These are phyloP conservation scores for Nannochloropsis gaditana DNA, from an alignment of 108 stramenopile genomes.

Conservation along the genomic window DNA sequence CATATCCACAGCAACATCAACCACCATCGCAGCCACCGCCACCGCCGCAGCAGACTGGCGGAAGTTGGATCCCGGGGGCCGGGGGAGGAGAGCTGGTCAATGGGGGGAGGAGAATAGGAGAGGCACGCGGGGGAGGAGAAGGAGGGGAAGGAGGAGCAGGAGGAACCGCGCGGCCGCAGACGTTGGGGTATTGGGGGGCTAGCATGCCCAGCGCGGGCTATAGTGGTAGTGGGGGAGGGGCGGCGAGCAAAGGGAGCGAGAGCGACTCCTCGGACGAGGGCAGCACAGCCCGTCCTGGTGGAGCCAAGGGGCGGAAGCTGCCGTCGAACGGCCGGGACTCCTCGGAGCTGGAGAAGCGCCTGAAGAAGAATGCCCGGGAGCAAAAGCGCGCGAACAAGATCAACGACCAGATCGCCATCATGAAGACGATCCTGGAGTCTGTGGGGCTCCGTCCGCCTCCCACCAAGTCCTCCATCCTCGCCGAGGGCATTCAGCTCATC, in stretches of 20 bases:
- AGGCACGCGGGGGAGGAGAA: background rate
- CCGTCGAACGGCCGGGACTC: background rate
- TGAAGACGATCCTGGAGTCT: background rate
- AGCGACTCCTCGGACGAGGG: background rate
- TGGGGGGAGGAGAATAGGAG: background rate
- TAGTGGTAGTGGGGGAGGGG: background rate
- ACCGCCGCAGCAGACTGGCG: no score
- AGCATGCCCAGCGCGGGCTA: background rate
- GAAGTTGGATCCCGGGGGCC: background rate
- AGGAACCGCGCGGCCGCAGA: conserved; percentile 1
- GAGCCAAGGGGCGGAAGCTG: background rate
- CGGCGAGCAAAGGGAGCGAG: background rate
- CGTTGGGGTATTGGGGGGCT: background rate
- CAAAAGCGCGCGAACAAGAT: conserved; percentile 1
- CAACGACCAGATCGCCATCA: background rate
- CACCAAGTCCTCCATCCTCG: conserved; percentile 12
- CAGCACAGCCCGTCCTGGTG: background rate
- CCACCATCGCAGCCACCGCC: no score
- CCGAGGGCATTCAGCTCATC: background rate
- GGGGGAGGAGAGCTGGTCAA: background rate
- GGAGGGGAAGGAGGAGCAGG: background rate
- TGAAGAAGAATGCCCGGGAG: conserved; percentile 10
- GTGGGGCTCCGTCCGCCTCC: background rate
- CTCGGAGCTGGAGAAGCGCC: background rate
- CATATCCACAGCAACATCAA: no score